Evolutionary conservation across 1,284 basidiomycete genomes (phyloP).

Genomic region (Apiotrichum akiyoshidainum): DNA sequence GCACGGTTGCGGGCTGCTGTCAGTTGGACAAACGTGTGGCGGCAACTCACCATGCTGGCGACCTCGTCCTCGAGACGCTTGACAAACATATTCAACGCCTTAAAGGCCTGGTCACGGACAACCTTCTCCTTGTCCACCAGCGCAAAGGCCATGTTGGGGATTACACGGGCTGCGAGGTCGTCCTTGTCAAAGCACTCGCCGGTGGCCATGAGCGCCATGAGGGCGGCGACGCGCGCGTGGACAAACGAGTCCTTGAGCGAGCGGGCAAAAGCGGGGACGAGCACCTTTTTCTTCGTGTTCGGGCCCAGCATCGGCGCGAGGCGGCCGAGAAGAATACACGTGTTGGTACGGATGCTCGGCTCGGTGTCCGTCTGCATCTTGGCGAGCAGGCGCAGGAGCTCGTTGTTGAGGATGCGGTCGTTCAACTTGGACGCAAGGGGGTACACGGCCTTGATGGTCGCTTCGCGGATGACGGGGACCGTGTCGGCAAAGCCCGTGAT

Average conservation of each 20-base stretch:
- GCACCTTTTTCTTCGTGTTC: slow-evolving; percentile 88
- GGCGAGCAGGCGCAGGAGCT: slow-evolving; percentile 86
- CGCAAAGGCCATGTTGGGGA: slow-evolving; percentile 75
- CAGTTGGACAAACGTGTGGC: neutral
- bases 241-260: slow-evolving; percentile 89
- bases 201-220: slow-evolving; percentile 96
- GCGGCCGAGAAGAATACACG: slow-evolving; percentile 90
- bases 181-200: slow-evolving; percentile 84
- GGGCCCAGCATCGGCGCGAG: slow-evolving; percentile 79
- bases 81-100: slow-evolving; percentile 79
- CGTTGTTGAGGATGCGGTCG: slow-evolving; percentile 93
- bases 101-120: slow-evolving; percentile 91
- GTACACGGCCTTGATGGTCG: slow-evolving; percentile 84
- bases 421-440: slow-evolving; percentile 83
- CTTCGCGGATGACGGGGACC: slow-evolving; percentile 87
- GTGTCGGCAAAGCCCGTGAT: slow-evolving; percentile 96
- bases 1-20: slow-evolving; percentile 65
- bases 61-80: slow-evolving; percentile 77
- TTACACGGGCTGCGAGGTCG: slow-evolving; percentile 82
- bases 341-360: slow-evolving; percentile 94
- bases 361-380: slow-evolving; percentile 90
- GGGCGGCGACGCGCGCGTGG: slow-evolving; percentile 86
- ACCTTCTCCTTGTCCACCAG: slow-evolving; percentile 88
- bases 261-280: slow-evolving; percentile 89
- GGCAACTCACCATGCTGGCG: slow-evolving; percentile 65